Evolutionary conservation across 306 rosid species (phyloP), one percentile per base, ranked within the genome.

Genomic region (Lathyrus sativus): DNA sequence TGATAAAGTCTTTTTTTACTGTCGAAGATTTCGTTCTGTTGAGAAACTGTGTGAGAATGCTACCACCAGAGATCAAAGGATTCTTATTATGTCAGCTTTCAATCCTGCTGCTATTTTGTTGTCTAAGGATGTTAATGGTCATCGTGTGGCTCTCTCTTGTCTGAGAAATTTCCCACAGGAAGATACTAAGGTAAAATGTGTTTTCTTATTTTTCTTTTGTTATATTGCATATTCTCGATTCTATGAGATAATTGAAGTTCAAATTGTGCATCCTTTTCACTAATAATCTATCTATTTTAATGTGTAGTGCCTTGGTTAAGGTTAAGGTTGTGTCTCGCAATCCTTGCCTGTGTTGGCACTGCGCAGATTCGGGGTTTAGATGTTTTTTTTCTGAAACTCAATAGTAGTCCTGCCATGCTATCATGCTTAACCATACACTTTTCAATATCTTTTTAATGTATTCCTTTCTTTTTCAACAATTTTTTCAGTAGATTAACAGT

Each of bases 101-200:
- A 42, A 22, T 22, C 73, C 84, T 4, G 77, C 76, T 75, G 80
- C 66, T 51, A 76, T 50, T 60, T 60, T 43, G 26, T 75, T 90
- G 72, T 70, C 80, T 11, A 87, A 59, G 51, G 85, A 82, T 68
- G 19, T 13, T 1, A 83, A 77, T 68, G 91, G 89, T 64, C 84
- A 85, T 41, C 85, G 84, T 48, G 89, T 85, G 46, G 63, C 85
- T 42, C 72, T 78, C 62, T 54, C 77, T 55, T 87, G 93, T 76
- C 35, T 90, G 14, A 77, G 63, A 48, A 51, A 76, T 68, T 87
- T 87, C 48, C 22, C 88, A 4, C 60, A 2, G 0, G 76, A 82
- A 22, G 78, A 82, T 24, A 90, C 65, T 7, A 43, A 24, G 91
- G 96, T 87, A 79, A 31, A 42, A 11, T 10, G 7, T 56, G 7